phyloP scores from a whole-genome alignment of 2,329 filamentous ascomycete species.

The Aspergillus novoparasiticus region DNA sequence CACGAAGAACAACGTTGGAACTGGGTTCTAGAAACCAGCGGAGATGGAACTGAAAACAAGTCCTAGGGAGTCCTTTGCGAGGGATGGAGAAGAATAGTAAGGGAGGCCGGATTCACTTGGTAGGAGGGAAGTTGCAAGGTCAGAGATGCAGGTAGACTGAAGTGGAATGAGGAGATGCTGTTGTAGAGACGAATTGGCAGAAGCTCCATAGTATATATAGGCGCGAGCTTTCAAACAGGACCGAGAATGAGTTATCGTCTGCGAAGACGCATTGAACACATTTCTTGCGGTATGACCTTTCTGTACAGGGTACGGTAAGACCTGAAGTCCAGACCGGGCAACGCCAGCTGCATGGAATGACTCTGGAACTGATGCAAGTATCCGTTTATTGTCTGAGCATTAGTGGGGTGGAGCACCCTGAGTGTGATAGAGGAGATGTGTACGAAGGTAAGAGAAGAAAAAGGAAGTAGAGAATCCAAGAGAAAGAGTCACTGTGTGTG shows the following conservation, averaged over 20 bases:
- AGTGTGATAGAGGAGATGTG: conserved; percentile 1
- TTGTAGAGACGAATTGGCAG: conserved; percentile 4
- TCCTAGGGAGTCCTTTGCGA: background rate
- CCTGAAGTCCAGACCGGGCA: conserved; percentile 22
- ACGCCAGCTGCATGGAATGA: conserved; percentile 19
- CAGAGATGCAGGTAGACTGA: background rate
- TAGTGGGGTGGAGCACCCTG: conserved; percentile 19
- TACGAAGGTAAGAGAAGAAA: conserved; percentile 2
- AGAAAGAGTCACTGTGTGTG: conserved; percentile 5
- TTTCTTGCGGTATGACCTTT: conserved; percentile 9
- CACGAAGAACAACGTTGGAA: background rate
- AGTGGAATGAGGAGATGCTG: conserved; percentile 9
- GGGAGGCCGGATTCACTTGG: background rate
- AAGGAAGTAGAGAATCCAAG: background rate
- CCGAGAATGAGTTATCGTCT: conserved; percentile 13
- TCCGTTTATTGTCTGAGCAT: conserved; percentile 21
- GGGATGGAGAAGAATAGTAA: conserved; percentile 3
- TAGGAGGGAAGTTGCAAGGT: conserved; percentile 1
- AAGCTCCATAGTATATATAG: conserved; percentile 29
- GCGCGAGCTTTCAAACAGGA: conserved; percentile 16
- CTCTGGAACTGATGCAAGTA: conserved; percentile 22
- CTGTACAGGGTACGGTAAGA: conserved; percentile 14
- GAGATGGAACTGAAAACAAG: conserved; percentile 9
- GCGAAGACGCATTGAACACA: conserved; percentile 17
- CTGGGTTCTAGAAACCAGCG: conserved; percentile 7